Evolutionary conservation across 139 green algal genomes (phyloP).

Genomic region (Picochlorum costavermella): DNA sequence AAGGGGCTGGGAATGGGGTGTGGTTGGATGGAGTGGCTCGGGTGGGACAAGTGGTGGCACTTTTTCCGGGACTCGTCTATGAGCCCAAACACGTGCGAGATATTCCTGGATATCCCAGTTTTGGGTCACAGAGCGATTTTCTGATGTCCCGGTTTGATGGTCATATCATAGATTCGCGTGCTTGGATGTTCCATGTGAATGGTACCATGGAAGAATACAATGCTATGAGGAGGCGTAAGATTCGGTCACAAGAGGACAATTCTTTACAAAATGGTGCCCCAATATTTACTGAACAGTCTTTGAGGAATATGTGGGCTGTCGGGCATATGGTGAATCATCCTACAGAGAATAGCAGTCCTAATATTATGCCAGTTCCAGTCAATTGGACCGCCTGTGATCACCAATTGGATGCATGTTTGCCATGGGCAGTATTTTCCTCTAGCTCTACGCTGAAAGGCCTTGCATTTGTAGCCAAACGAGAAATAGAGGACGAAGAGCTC

Average conservation of each 20-base stretch:
- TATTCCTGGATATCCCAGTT: constrained; percentile 51
- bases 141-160: constrained; percentile 53
- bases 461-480: constrained; percentile 41
- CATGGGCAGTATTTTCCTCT: neutral
- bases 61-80: constrained; percentile 63
- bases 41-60: constrained; percentile 34
- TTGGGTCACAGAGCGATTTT: constrained; percentile 46
- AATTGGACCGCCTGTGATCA: neutral
- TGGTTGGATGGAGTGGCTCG: constrained; percentile 18
- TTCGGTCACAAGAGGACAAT: too few species aligned
- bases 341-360: neutral
- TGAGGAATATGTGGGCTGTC: neutral
- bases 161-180: constrained; percentile 45
- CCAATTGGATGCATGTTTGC: constrained; percentile 7
- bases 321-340: constrained; percentile 5
- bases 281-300: neutral
- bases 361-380: neutral
- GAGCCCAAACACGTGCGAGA: constrained; percentile 25
- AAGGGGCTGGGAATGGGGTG: constrained; percentile 24
- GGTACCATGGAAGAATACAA: too few species aligned
- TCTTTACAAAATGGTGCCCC: neutral
- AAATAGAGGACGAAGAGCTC: constrained; percentile 51
- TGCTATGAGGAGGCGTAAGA: too few species aligned
- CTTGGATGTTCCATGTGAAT: constrained; percentile 28
- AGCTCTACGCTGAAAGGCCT: constrained; percentile 13